Conservation (phyloP, 768 basidiomycete genomes). For the Lactifluus rugatus region DNA sequence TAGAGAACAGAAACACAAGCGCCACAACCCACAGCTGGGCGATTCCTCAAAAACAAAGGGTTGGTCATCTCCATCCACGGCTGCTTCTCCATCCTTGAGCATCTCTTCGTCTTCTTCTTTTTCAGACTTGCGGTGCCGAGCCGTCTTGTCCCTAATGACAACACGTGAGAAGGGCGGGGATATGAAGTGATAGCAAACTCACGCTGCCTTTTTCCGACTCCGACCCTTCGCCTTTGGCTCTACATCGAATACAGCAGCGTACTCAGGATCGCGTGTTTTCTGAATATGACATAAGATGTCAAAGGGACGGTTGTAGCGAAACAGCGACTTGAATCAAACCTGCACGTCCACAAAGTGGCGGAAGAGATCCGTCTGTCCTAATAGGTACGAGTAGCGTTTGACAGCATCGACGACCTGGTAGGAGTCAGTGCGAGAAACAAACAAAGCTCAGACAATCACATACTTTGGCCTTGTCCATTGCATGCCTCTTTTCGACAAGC, state of each 20-base stretch:
- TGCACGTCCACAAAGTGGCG: slow-evolving; percentile 98
- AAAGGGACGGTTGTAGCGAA: too few species aligned
- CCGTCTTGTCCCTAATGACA: slow-evolving; percentile 50
- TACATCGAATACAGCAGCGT: slow-evolving; percentile 79
- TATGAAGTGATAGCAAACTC: slow-evolving; percentile 22
- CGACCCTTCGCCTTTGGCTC: slow-evolving; percentile 80
- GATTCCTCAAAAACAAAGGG: slow-evolving; percentile 93
- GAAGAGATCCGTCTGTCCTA: slow-evolving; percentile 97
- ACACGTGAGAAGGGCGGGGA: neutral
- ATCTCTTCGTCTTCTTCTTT: slow-evolving; percentile 98
- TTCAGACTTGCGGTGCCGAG: slow-evolving; percentile 89
- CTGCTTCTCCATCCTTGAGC: slow-evolving; percentile 75
- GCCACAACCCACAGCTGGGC: slow-evolving; percentile 57
- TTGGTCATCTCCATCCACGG: slow-evolving; percentile 74
- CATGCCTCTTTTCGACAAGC: slow-evolving; percentile 59
- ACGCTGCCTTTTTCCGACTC: slow-evolving; percentile 76
- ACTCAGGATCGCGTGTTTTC: slow-evolving; percentile 88
- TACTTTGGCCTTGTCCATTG: slow-evolving; percentile 86
- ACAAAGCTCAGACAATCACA: neutral
- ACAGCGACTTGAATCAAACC: slow-evolving; percentile 32
- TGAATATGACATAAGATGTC: neutral
- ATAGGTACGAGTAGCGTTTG: slow-evolving; percentile 93
- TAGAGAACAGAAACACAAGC: neutral
- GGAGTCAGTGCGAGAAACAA: slow-evolving; percentile 9
- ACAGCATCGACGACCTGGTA: slow-evolving; percentile 80